A percentile compares a stretch with the other conserved stretches of the same genome.
Evolutionary conservation across 148 eudicot genomes (phyloP).

Genomic region (Linanthus parryae): DNA sequence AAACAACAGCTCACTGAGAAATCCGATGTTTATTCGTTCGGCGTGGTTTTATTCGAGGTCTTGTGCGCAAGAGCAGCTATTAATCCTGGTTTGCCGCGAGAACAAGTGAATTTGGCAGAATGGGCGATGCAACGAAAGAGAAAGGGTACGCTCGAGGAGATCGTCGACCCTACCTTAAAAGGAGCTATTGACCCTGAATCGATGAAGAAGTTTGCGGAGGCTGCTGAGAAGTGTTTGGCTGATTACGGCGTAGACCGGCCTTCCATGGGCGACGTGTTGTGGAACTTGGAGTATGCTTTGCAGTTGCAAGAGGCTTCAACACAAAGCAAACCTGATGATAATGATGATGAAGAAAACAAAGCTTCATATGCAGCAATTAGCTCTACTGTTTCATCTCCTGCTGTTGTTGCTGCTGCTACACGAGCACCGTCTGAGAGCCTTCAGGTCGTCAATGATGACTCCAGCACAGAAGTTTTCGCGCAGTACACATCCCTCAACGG

Average conservation of each 20-base stretch:
- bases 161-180: constrained; percentile 49
- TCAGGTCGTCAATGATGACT: constrained; percentile 23
- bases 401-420: constrained; percentile 3
- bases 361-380: not conserved
- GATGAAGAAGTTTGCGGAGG: constrained; percentile 66
- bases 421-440: too few relatives aligned
- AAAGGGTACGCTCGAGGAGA: constrained; percentile 53
- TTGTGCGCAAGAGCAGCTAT: constrained; percentile 82
- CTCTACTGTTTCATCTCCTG: too few relatives aligned
- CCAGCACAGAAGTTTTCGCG: constrained; percentile 33
- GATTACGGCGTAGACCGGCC: constrained; percentile 90
- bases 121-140: constrained; percentile 78
- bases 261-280: constrained; percentile 85
- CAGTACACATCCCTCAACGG: constrained; percentile 31
- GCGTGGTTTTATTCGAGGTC: constrained; percentile 78
- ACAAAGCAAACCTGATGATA: constrained; percentile 20
- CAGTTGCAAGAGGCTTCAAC: constrained; percentile 66
- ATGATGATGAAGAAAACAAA: constrained; percentile 23
- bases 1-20: constrained; percentile 89
- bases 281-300: constrained; percentile 83
- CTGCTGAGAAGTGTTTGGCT: constrained; percentile 86
- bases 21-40: constrained; percentile 91
- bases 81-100: constrained; percentile 68
- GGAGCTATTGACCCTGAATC: constrained; percentile 50
- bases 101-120: constrained; percentile 88